These are phyloP conservation scores for Phytophthora agathidicida DNA, from an alignment of 352 stramenopile genomes.

Conservation along the genomic window DNA sequence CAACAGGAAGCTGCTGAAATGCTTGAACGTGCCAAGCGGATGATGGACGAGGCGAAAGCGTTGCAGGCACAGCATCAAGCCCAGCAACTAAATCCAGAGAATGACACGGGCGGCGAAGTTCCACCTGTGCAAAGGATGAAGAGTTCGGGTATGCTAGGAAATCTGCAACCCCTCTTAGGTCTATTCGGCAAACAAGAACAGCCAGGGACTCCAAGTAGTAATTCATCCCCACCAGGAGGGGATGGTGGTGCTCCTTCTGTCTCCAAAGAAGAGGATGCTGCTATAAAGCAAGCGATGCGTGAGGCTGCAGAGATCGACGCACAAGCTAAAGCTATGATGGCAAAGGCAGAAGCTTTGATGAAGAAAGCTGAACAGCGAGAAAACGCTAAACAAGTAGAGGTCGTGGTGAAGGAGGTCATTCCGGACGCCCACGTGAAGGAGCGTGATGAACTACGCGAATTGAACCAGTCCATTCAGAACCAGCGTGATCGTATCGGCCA, in stretches of 20 bases:
- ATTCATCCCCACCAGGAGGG: background rate
- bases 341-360: constrained; percentile 70
- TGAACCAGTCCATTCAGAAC: constrained; percentile 70
- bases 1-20: constrained; percentile 74
- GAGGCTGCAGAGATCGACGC: constrained; percentile 64
- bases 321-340: constrained; percentile 81
- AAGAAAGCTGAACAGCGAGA: constrained; percentile 53
- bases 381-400: constrained; percentile 50
- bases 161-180: constrained; percentile 23
- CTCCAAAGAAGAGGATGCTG: constrained; percentile 33
- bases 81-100: constrained; percentile 5
- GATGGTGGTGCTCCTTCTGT: background rate
- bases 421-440: constrained; percentile 71
- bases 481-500: constrained; percentile 77
- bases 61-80: constrained; percentile 33
- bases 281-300: constrained; percentile 48
- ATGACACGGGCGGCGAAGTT: constrained; percentile 5
- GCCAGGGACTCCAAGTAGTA: background rate
- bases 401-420: constrained; percentile 83
- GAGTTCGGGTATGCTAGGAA: constrained; percentile 26
- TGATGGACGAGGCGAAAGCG: constrained; percentile 80
- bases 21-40: constrained; percentile 65
- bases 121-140: constrained; percentile 14
- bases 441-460: constrained; percentile 61
- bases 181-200: constrained; percentile 32